These are phyloP conservation scores for Hypoxylon sp. DNA, from an alignment of 2,329 filamentous ascomycete genomes.

Conservation along the genomic window DNA sequence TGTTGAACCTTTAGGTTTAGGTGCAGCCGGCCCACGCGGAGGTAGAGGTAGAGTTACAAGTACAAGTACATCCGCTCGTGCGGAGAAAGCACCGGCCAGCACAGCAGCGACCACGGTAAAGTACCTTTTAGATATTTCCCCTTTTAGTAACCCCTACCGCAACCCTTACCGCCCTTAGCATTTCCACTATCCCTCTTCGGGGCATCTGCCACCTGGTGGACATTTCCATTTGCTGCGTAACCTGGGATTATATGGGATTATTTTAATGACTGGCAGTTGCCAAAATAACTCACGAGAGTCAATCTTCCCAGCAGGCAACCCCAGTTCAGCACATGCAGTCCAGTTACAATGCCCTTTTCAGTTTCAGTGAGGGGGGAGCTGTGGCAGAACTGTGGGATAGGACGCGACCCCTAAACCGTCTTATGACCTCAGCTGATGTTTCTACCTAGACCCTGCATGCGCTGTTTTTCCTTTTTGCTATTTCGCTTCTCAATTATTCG, in stretches of 20 bases:
- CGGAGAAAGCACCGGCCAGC: slow-evolving; percentile 34
- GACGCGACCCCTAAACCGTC: slow-evolving; percentile 42
- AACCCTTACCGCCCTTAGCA: slow-evolving; percentile 33
- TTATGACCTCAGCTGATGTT: slow-evolving; percentile 46
- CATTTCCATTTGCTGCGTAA: slow-evolving; percentile 2
- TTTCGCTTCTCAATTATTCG: slow-evolving; percentile 29
- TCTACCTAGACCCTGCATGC: slow-evolving; percentile 47
- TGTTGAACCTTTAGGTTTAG: slow-evolving; percentile 16
- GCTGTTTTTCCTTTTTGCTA: slow-evolving; percentile 42
- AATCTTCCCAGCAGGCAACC: slow-evolving; percentile 16
- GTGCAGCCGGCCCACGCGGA: slow-evolving; percentile 17
- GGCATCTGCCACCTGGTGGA: slow-evolving; percentile 10
- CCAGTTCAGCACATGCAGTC: slow-evolving; percentile 3
- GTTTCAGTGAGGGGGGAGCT: slow-evolving; percentile 28
- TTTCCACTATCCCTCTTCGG: slow-evolving; percentile 13
- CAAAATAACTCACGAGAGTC: slow-evolving; percentile 15
- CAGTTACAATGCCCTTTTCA: slow-evolving; percentile 15
- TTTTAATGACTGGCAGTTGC: slow-evolving; percentile 21
- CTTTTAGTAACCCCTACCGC: slow-evolving; percentile 26
- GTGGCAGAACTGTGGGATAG: slow-evolving; percentile 24
- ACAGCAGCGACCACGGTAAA: slow-evolving; percentile 34
- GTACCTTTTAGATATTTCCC: slow-evolving; percentile 38
- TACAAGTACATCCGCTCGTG: slow-evolving; percentile 24
- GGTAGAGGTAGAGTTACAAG: slow-evolving; percentile 17
- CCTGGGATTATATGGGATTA: background rate